phyloP scores from a whole-genome alignment of 345 rosid species.

The Camelina laxa region DNA sequence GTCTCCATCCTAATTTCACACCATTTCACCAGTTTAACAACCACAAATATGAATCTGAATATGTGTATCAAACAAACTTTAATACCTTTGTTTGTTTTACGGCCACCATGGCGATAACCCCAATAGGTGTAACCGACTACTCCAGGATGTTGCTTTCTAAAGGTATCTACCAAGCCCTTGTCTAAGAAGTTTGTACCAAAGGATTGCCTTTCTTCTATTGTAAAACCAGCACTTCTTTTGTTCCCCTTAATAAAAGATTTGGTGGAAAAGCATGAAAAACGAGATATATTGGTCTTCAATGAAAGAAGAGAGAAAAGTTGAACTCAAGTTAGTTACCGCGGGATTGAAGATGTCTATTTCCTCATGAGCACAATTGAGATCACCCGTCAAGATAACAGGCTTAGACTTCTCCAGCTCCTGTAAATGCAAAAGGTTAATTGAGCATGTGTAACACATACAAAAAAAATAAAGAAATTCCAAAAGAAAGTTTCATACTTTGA shows the following conservation, averaged over 20 bases:
- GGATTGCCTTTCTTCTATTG: conserved; percentile 83
- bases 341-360: conserved; percentile 92
- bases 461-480: neutral
- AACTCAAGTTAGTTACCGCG: conserved; percentile 54
- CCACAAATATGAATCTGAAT: conserved; percentile 1
- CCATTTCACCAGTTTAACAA: conserved; percentile 26
- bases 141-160: conserved; percentile 82
- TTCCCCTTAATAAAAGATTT: conserved; percentile 62
- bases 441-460: neutral
- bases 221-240: conserved; percentile 92
- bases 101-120: conserved; percentile 85
- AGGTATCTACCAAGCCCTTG: conserved; percentile 87
- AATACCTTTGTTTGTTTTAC: conserved; percentile 81
- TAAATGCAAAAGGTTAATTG: conserved; percentile 5
- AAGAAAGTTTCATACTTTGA: conserved; percentile 64
- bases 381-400: conserved; percentile 96
- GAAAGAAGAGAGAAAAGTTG: neutral
- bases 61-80: neutral
- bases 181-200: conserved; percentile 77
- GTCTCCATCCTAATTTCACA: conserved; percentile 84
- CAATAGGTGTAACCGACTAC: conserved; percentile 93
- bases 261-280: conserved; percentile 15
- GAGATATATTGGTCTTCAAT: conserved; percentile 14
- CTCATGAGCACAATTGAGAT: conserved; percentile 93
- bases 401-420: conserved; percentile 94